Evolutionary conservation across 2,329 filamentous ascomycete genomes (phyloP).

Genomic region (Epichloe glyceriae): DNA sequence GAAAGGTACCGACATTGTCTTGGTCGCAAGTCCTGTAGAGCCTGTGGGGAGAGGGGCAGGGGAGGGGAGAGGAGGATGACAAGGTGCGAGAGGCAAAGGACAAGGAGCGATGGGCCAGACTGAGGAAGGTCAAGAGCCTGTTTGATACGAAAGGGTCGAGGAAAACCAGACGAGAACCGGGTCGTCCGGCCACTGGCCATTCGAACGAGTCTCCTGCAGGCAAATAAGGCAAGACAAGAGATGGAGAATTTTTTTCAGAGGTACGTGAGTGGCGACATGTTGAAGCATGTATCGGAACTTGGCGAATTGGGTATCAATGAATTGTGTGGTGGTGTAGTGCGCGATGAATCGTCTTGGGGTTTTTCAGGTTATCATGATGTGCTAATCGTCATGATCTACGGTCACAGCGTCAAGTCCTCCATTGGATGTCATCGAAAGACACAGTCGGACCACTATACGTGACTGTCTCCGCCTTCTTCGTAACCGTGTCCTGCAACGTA

Average conservation of each 20-base stretch:
- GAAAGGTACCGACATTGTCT: constrained; percentile 2
- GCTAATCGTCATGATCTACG: no score
- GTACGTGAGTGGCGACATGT: not conserved
- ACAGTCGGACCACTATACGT: constrained; percentile 23
- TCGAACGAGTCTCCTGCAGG: constrained; percentile 11
- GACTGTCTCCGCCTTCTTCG: constrained; percentile 23
- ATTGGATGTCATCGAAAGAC: constrained; percentile 26
- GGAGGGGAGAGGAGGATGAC: constrained; percentile 26
- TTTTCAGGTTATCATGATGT: no score
- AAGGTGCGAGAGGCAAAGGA: constrained; percentile 43
- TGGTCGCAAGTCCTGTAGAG: constrained; percentile 5
- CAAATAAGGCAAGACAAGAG: not conserved
- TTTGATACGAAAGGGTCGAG: constrained; percentile 52
- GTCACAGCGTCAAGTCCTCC: constrained; percentile 14
- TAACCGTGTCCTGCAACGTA: constrained; percentile 15
- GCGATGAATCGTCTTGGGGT: not conserved
- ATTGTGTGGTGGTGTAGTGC: not conserved
- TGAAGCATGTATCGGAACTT: not conserved
- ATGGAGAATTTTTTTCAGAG: not conserved
- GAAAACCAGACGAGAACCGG: constrained; percentile 32
- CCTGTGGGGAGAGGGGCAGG: constrained; percentile 7
- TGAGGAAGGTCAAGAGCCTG: constrained; percentile 58
- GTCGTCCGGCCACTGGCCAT: constrained; percentile 28
- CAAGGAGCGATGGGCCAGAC: constrained; percentile 59
- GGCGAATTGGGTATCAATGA: not conserved